phyloP scores from a whole-genome alignment of 2,329 filamentous ascomycete genomes.

The Dendryphion nanum region DNA sequence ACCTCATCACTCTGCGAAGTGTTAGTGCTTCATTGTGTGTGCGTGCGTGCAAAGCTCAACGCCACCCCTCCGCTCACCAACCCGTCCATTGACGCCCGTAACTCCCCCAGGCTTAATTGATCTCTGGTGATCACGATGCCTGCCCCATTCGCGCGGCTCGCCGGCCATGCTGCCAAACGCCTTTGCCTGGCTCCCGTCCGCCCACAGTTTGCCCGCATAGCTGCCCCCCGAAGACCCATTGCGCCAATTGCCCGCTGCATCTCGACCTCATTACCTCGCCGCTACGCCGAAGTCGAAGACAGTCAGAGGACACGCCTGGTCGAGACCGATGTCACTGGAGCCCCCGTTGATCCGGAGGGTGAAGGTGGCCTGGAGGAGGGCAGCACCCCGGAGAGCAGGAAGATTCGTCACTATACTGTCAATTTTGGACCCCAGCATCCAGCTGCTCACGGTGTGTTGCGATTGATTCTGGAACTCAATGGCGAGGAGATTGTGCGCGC shows the following conservation, averaged over 20 bases:
- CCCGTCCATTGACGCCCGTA: constrained; percentile 35
- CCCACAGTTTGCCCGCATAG: constrained; percentile 38
- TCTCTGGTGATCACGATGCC: constrained; percentile 58
- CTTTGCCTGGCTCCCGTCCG: constrained; percentile 57
- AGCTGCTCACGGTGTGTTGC: constrained; percentile 95
- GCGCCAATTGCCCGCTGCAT: constrained; percentile 59
- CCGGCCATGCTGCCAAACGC: constrained; percentile 68
- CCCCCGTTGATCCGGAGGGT: constrained; percentile 46
- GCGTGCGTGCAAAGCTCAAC: constrained; percentile 6
- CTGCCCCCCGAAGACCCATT: constrained; percentile 36
- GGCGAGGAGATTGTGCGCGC: constrained; percentile 96
- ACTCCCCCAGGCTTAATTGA: constrained; percentile 28
- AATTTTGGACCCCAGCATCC: constrained; percentile 99
- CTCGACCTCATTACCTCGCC: constrained; percentile 63
- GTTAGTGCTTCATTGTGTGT: too few species aligned
- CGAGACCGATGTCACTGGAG: constrained; percentile 65
- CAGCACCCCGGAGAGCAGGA: constrained; percentile 60
- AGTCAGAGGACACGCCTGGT: constrained; percentile 59
- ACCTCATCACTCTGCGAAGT: too few species aligned
- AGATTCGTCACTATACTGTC: constrained; percentile 98
- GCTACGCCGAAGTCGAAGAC: constrained; percentile 57
- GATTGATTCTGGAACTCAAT: constrained; percentile 94
- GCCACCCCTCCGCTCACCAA: constrained; percentile 30
- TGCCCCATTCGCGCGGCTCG: constrained; percentile 68
- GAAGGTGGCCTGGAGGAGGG: constrained; percentile 45